phyloP scores from a whole-genome alignment of 345 rosid genomes.

The Firmiana major region DNA sequence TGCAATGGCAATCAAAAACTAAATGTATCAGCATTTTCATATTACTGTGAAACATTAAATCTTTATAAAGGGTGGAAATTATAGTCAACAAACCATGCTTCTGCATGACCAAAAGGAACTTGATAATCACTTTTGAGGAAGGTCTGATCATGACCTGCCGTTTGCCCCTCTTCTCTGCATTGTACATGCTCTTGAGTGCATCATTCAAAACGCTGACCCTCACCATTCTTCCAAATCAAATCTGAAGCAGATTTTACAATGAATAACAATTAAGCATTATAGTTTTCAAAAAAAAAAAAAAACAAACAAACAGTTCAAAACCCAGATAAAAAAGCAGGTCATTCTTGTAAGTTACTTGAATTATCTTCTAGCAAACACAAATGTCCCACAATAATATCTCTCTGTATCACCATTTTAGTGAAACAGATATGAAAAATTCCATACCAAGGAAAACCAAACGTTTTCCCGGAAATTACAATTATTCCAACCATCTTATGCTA shows the following conservation, averaged over 20 bases:
- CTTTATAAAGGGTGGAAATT: not conserved
- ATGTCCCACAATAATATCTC: not conserved
- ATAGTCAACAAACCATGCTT: slow-evolving; percentile 53
- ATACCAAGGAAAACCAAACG: not conserved
- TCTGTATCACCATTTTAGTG: not conserved
- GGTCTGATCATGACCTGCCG: slow-evolving; percentile 89
- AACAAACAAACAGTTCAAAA: not conserved
- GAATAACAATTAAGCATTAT: not conserved
- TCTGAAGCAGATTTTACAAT: slow-evolving; percentile 13
- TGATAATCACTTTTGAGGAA: slow-evolving; percentile 76
- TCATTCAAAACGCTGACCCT: slow-evolving; percentile 76
- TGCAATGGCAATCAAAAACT: slow-evolving; percentile 16
- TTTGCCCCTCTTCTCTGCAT: slow-evolving; percentile 82
- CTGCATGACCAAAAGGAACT: slow-evolving; percentile 82
- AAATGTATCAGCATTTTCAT: not conserved
- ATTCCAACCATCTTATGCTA: not conserved
- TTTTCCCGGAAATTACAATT: not conserved
- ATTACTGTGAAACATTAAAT: not conserved
- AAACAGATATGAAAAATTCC: not conserved
- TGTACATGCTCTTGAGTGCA: slow-evolving; percentile 82
- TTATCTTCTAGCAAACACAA: not conserved
- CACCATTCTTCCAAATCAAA: slow-evolving; percentile 46
- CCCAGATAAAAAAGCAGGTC: not conserved
- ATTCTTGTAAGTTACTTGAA: not conserved
- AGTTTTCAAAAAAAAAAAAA: not conserved